phyloP scores from a whole-genome alignment of 176 grass and related monocot species.

The Ampelocalamus luodianensis region DNA sequence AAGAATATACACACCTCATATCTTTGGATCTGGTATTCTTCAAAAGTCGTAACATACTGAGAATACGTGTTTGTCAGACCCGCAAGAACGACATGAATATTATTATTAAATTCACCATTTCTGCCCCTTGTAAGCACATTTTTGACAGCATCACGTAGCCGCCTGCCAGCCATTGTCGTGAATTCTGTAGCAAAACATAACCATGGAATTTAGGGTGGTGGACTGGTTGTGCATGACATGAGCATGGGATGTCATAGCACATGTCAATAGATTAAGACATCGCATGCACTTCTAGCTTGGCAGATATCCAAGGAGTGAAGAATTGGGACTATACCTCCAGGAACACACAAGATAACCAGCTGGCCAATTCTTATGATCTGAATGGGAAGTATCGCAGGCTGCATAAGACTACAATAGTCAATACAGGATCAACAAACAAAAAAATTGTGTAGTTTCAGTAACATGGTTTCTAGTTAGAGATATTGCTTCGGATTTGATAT shows the following conservation, averaged over 20 bases:
- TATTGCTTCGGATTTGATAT: conserved; percentile 22
- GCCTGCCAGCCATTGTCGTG: conserved; percentile 93
- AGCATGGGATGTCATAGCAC: conserved; percentile 17
- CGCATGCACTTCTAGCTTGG: conserved; percentile 17
- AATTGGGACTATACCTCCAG: conserved; percentile 77
- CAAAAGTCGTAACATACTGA: conserved; percentile 88
- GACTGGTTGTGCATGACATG: conserved; percentile 29
- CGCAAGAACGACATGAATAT: conserved; percentile 86
- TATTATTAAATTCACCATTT: conserved; percentile 61
- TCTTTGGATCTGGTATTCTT: conserved; percentile 98
- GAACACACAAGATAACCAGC: conserved; percentile 87
- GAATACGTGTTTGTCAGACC: conserved; percentile 95
- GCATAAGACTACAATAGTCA: conserved; percentile 45
- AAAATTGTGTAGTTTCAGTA: conserved; percentile 30
- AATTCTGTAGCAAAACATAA: conserved; percentile 64
- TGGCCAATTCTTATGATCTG: conserved; percentile 92
- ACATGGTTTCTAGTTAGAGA: not conserved
- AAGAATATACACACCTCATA: conserved; percentile 70
- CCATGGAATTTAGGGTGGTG: conserved; percentile 7
- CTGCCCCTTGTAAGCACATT: conserved; percentile 60
- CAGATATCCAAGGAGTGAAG: conserved; percentile 18
- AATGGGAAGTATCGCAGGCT: conserved; percentile 95
- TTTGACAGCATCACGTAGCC: conserved; percentile 83
- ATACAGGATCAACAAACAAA: conserved; percentile 5
- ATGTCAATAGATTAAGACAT: conserved; percentile 35